Evolutionary conservation across 768 basidiomycete genomes (phyloP).

Genomic region (Rhodotorula babjevae): DNA sequence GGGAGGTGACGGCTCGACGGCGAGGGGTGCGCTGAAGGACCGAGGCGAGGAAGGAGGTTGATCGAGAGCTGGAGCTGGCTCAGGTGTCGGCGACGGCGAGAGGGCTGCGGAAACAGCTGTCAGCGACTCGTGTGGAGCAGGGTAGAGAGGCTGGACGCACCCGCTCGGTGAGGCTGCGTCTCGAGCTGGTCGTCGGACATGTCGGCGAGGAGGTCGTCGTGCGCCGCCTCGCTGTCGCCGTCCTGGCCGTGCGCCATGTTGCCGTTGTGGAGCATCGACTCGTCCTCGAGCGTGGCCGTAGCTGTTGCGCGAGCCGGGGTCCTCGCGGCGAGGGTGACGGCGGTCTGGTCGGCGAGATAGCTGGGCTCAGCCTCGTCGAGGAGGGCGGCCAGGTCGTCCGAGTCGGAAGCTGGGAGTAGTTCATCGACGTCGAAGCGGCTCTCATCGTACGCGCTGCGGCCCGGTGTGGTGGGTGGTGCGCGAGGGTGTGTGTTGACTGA

Average conservation of each 20-base stretch:
- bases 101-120: too few species aligned
- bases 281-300: background rate
- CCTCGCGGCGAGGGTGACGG: constrained; percentile 13
- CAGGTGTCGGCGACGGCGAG: background rate
- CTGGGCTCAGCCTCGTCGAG: background rate
- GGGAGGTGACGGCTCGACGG: too few species aligned
- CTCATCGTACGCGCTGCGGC: background rate
- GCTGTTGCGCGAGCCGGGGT: background rate
- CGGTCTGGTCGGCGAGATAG: constrained; percentile 20
- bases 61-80: too few species aligned
- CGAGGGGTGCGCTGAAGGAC: too few species aligned
- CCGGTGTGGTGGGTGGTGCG: background rate
- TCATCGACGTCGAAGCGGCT: constrained; percentile 4
- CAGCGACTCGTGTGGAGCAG: too few species aligned
- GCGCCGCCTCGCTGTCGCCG: too few species aligned
- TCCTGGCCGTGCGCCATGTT: background rate
- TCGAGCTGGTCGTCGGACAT: too few species aligned
- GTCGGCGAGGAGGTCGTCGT: background rate
- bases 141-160: too few species aligned
- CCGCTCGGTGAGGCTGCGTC: too few species aligned
- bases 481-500: background rate
- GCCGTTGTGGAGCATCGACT: background rate
- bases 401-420: background rate
- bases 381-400: background rate
- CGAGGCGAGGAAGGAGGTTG: too few species aligned